Evolutionary conservation across 2,329 filamentous ascomycete genomes (phyloP).

Genomic region (Ophiocordyceps camponoti-floridani): DNA sequence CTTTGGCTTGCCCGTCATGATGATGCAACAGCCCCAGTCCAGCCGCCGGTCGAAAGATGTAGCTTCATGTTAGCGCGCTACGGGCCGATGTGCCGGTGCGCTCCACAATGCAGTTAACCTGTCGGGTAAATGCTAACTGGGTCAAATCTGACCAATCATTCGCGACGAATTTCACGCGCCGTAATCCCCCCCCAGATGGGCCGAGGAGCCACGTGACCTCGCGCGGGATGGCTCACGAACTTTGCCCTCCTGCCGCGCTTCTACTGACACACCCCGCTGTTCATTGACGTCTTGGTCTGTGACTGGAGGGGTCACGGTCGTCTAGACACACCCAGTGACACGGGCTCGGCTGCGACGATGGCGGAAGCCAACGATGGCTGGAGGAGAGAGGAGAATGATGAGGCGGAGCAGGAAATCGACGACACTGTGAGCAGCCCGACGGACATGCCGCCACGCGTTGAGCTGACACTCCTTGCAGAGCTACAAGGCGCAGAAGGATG

Average conservation of each 20-base stretch:
- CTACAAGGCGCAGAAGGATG: conserved; percentile 89
- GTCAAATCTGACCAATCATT: not conserved
- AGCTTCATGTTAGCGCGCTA: not conserved
- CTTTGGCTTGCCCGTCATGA: conserved; percentile 1
- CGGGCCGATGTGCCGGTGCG: not conserved
- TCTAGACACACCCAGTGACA: not conserved
- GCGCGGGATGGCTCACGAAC: not conserved
- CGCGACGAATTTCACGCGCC: not conserved
- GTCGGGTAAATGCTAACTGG: not conserved
- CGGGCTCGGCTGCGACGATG: conserved; percentile 8
- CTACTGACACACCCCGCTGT: not conserved
- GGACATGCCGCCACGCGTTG: not conserved
- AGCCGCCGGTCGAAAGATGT: no score
- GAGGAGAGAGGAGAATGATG: conserved; percentile 42
- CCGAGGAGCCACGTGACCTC: not conserved
- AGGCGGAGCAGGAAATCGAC: conserved; percentile 40
- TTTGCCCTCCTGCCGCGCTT: not conserved
- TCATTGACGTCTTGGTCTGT: not conserved
- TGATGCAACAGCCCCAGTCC: conserved; percentile 1
- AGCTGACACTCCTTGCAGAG: conserved; percentile 28
- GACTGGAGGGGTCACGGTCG: not conserved
- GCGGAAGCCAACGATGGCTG: conserved; percentile 21
- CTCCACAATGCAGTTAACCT: not conserved
- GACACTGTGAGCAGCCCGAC: conserved; percentile 32
- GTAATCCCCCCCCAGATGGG: not conserved